Percentiles rank a stretch among this genome's conserved stretches.
Evolutionary conservation across 2,329 filamentous ascomycete genomes (phyloP).

Genomic region (Trichoderma sp.): DNA sequence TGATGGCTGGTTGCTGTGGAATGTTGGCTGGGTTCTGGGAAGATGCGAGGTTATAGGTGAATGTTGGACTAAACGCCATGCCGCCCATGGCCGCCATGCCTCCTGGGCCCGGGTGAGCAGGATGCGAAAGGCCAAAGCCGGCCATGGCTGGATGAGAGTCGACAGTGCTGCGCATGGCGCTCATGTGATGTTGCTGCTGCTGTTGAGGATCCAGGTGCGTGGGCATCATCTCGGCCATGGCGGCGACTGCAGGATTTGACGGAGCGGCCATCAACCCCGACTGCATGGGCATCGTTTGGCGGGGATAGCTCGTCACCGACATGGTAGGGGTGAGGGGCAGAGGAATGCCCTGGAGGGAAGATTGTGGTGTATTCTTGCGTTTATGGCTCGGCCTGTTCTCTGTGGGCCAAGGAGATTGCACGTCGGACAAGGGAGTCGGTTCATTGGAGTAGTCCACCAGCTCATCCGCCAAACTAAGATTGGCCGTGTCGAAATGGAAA

Average conservation of each 20-base stretch:
- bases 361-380: constrained; percentile 49
- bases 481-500: constrained; percentile 70
- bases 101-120: constrained; percentile 6
- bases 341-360: constrained; percentile 38
- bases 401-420: constrained; percentile 47
- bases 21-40: constrained; percentile 19
- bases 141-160: constrained; percentile 15
- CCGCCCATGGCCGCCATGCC: constrained; percentile 15
- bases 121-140: constrained; percentile 14
- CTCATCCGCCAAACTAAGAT: constrained; percentile 70
- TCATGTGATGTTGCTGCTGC: constrained; percentile 35
- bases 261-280: constrained; percentile 38
- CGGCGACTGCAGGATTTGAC: constrained; percentile 43
- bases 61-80: constrained; percentile 32
- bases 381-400: constrained; percentile 47
- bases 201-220: constrained; percentile 40
- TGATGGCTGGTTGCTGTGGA: constrained; percentile 30
- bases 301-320: constrained; percentile 38
- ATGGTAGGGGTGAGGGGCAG: constrained; percentile 33
- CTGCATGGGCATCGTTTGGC: constrained; percentile 43
- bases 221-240: constrained; percentile 42
- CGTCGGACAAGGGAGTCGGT: constrained; percentile 51
- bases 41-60: constrained; percentile 42
- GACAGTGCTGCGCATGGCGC: constrained; percentile 35
- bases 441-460: constrained; percentile 62